phyloP scores from a whole-genome alignment of 306 rosid genomes.

The Ormosia emarginata region DNA sequence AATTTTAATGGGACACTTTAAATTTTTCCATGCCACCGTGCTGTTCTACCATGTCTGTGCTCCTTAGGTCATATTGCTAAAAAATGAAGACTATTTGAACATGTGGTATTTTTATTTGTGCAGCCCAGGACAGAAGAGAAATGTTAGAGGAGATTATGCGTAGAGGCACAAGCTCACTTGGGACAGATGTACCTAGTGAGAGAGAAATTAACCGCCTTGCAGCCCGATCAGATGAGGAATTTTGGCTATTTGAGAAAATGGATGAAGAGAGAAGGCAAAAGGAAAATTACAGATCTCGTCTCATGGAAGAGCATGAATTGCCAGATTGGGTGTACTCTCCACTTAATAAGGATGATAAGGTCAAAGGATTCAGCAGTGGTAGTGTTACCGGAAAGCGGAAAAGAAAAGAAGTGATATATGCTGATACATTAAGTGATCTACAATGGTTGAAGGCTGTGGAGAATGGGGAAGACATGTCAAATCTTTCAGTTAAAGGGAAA shows the following conservation, averaged over 20 bases:
- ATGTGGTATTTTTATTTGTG: conserved; percentile 22
- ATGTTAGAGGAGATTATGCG: conserved; percentile 99
- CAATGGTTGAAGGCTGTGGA: conserved; percentile 98
- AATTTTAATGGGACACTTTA: not conserved
- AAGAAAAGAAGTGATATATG: conserved; percentile 87
- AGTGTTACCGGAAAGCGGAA: conserved; percentile 68
- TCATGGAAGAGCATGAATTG: conserved; percentile 95
- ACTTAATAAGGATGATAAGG: conserved; percentile 49
- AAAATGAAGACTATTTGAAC: not conserved
- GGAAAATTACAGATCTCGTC: conserved; percentile 91
- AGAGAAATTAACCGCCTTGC: conserved; percentile 99
- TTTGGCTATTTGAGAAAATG: conserved; percentile 96
- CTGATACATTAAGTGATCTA: conserved; percentile 76
- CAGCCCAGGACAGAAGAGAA: conserved; percentile 99
- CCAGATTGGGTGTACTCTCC: conserved; percentile 96
- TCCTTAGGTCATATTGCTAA: not conserved
- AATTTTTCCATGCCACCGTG: not conserved
- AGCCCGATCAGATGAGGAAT: conserved; percentile 92
- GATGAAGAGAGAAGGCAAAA: conserved; percentile 93
- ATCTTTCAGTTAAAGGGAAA: conserved; percentile 49
- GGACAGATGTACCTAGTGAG: conserved; percentile 97
- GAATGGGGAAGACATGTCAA: conserved; percentile 72
- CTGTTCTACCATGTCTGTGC: not conserved
- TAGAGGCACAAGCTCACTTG: conserved; percentile 92
- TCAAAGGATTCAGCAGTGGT: conserved; percentile 36